Evolutionary conservation across 805 yeast species (phyloP).

Genomic region (Cephaloascus albidus): DNA sequence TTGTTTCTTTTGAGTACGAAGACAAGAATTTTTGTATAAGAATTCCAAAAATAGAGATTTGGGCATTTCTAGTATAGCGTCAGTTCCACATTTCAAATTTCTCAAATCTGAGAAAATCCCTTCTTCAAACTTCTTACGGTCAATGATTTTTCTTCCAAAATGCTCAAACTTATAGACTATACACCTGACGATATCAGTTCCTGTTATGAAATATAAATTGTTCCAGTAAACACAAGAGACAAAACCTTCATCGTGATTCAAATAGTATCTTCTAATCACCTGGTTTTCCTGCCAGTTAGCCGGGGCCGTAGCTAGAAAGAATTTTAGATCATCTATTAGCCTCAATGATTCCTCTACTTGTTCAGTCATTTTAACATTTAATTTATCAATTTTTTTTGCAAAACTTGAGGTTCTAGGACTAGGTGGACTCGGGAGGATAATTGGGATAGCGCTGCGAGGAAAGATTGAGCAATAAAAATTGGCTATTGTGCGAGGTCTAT

Average conservation of each 20-base stretch:
- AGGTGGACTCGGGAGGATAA: no score
- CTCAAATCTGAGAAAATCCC: conserved; percentile 90
- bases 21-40: conserved; percentile 75
- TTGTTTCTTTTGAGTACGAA: conserved; percentile 93
- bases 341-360: conserved; percentile 43
- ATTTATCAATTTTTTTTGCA: background rate
- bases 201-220: conserved; percentile 81
- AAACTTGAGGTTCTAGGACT: no score
- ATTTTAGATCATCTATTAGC: conserved; percentile 69
- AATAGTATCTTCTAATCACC: conserved; percentile 73
- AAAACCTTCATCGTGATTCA: conserved; percentile 85
- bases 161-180: conserved; percentile 81
- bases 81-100: conserved; percentile 74
- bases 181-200: conserved; percentile 93
- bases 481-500: no score
- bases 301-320: conserved; percentile 88
- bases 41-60: conserved; percentile 78
- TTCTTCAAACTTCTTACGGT: conserved; percentile 92
- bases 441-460: no score
- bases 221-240: conserved; percentile 93
- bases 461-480: no score
- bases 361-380: background rate
- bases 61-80: conserved; percentile 83
- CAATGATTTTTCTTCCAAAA: conserved; percentile 77
- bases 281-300: conserved; percentile 89